A percentile compares a stretch with the other conserved stretches of the same genome.
phyloP scores from a whole-genome alignment of 176 grass and related monocot genomes.

The Pontederia paniculata region DNA sequence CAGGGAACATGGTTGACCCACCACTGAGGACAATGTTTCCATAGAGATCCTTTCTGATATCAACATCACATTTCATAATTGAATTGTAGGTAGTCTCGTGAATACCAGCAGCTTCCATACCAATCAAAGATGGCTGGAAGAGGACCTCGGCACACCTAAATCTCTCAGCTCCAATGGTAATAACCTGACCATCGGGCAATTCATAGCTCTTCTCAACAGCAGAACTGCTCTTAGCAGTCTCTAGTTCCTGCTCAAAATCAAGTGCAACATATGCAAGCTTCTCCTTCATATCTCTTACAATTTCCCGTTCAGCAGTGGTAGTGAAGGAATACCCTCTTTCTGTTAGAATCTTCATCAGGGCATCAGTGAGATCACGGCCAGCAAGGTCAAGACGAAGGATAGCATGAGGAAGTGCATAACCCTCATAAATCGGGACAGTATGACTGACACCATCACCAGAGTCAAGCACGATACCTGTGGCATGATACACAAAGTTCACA shows the following conservation, averaged over 20 bases:
- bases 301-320: conserved; percentile 5
- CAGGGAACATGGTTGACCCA: no score
- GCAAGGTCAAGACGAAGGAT: conserved; percentile 7
- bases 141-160: no score
- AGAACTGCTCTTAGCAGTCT: conserved; percentile 5
- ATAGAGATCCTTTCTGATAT: no score
- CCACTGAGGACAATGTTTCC: no score
- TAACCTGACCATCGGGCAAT: neutral
- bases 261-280: conserved; percentile 10
- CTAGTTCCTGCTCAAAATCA: conserved; percentile 3
- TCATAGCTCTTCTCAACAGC: conserved; percentile 7
- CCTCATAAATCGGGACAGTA: conserved; percentile 5
- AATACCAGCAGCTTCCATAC: no score
- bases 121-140: no score
- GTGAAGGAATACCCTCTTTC: conserved; percentile 11
- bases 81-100: no score
- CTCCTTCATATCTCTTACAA: conserved; percentile 11
- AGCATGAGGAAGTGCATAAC: conserved; percentile 4
- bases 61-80: no score
- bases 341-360: conserved; percentile 7
- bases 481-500: neutral
- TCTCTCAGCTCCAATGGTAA: no score
- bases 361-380: conserved; percentile 5
- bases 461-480: conserved; percentile 6
- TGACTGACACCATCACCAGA: conserved; percentile 12